Conservation (phyloP, 2,329 filamentous ascomycete genomes). For the Chaetomium strumarium region DNA sequence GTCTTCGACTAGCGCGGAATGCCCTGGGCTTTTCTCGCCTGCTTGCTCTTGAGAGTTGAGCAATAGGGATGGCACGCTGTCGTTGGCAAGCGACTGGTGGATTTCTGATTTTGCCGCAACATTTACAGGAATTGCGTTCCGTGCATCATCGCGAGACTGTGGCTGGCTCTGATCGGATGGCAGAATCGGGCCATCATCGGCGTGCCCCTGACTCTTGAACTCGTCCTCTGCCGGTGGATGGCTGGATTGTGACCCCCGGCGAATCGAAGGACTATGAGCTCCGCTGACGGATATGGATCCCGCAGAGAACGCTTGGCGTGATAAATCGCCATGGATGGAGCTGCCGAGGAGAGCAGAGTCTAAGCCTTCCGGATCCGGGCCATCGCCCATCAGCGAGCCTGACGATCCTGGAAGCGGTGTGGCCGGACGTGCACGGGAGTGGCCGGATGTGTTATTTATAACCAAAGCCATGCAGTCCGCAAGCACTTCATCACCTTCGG, state of each 20-base stretch:
- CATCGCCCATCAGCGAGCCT: slow-evolving; percentile 6
- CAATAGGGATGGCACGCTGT: slow-evolving; percentile 50
- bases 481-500: slow-evolving; percentile 72
- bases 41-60: slow-evolving; percentile 45
- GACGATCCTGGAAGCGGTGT: slow-evolving; percentile 7
- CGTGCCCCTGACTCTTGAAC: slow-evolving; percentile 34
- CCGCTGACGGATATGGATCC: slow-evolving; percentile 8
- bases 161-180: slow-evolving; percentile 45
- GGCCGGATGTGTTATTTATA: slow-evolving; percentile 16
- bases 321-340: slow-evolving; percentile 5
- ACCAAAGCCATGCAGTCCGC: slow-evolving; percentile 73
- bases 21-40: slow-evolving; percentile 34
- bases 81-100: slow-evolving; percentile 50
- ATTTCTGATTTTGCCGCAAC: slow-evolving; percentile 52
- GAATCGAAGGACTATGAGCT: slow-evolving; percentile 28
- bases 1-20: slow-evolving; percentile 27
- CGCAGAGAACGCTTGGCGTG: slow-evolving; percentile 5
- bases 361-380: slow-evolving; percentile 10
- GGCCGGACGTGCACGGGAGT: slow-evolving; percentile 2
- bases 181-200: slow-evolving; percentile 58
- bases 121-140: slow-evolving; percentile 56
- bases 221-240: slow-evolving; percentile 44
- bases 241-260: slow-evolving; percentile 47
- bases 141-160: slow-evolving; percentile 49
- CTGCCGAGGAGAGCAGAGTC: slow-evolving; percentile 18